Evolutionary conservation across 176 grass and related monocot species (phyloP).

Genomic region (Elymus sibiricus): DNA sequence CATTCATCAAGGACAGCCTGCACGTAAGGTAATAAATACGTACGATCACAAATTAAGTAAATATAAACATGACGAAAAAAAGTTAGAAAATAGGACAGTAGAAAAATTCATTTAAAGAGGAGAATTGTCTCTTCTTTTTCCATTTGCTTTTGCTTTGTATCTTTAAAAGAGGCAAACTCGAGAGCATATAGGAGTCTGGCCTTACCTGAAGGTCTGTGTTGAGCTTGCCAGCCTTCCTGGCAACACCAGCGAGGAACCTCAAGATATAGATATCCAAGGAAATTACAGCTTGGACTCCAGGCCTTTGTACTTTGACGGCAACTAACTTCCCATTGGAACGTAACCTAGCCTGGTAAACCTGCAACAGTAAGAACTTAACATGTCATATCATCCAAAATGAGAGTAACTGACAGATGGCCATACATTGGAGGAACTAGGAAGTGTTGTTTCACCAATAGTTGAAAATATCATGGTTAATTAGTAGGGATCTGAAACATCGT

Average conservation of each 20-base stretch:
- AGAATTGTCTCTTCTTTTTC: neutral
- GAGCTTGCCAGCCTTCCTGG: constrained; percentile 62
- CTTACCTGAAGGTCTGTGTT: constrained; percentile 93
- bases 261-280: constrained; percentile 95
- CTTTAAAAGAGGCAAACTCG: constrained; percentile 1
- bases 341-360: constrained; percentile 94
- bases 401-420: neutral
- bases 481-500: neutral
- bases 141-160: neutral
- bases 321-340: constrained; percentile 66
- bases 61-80: constrained; percentile 7
- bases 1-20: constrained; percentile 96
- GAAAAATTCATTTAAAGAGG: constrained; percentile 1
- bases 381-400: neutral
- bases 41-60: constrained; percentile 22
- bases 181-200: neutral
- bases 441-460: neutral
- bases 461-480: neutral
- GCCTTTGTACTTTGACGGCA: constrained; percentile 97
- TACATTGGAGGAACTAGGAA: constrained; percentile 1
- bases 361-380: constrained; percentile 27
- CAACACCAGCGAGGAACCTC: constrained; percentile 77
- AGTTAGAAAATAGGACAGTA: neutral
- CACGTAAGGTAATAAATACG: constrained; percentile 23
- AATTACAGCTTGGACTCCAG: constrained; percentile 94